A percentile compares a stretch with the other conserved stretches of the same genome.
These are phyloP conservation scores for Globisporangium iwayamae DNA, from an alignment of 352 stramenopile species.

Conservation along the genomic window DNA sequence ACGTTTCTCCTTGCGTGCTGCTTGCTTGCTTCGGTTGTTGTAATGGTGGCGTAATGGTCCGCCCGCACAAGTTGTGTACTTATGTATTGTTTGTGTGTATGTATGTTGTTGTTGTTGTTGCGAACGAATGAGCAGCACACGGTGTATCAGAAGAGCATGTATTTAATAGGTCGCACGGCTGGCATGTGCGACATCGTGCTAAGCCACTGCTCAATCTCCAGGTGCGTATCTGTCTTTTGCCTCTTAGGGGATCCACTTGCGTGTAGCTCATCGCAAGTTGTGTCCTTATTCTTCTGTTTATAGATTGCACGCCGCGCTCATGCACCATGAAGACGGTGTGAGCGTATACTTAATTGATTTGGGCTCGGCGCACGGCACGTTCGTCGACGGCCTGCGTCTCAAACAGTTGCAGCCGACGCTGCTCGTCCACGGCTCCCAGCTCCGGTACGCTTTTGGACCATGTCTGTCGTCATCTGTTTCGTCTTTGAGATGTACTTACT, in stretches of 20 bases:
- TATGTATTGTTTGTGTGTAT: slow-evolving; percentile 2
- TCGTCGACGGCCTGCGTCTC: slow-evolving; percentile 61
- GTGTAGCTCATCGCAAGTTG: neutral
- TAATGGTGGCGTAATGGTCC: neutral
- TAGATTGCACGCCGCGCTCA: slow-evolving; percentile 63
- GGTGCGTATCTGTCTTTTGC: slow-evolving; percentile 13
- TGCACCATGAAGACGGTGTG: slow-evolving; percentile 72
- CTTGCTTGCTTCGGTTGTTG: neutral
- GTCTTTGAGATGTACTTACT: neutral
- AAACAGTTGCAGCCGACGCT: slow-evolving; percentile 67
- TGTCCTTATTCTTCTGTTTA: slow-evolving; percentile 7
- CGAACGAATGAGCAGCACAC: slow-evolving; percentile 36
- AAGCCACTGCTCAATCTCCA: slow-evolving; percentile 81
- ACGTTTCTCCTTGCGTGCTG: slow-evolving; percentile 7
- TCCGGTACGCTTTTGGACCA: slow-evolving; percentile 31
- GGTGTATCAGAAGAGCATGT: slow-evolving; percentile 73
- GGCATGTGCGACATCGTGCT: slow-evolving; percentile 78
- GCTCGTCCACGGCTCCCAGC: slow-evolving; percentile 49
- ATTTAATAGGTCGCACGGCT: slow-evolving; percentile 73
- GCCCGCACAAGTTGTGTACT: neutral
- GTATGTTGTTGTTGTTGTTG: slow-evolving; percentile 2
- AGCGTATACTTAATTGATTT: slow-evolving; percentile 73
- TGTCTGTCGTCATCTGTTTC: neutral
- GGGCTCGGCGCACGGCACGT: slow-evolving; percentile 75
- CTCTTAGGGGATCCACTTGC: too few species aligned